These are phyloP conservation scores for Fraxinus cuspidata DNA, from an alignment of 257 asterid genomes.

Conservation along the genomic window DNA sequence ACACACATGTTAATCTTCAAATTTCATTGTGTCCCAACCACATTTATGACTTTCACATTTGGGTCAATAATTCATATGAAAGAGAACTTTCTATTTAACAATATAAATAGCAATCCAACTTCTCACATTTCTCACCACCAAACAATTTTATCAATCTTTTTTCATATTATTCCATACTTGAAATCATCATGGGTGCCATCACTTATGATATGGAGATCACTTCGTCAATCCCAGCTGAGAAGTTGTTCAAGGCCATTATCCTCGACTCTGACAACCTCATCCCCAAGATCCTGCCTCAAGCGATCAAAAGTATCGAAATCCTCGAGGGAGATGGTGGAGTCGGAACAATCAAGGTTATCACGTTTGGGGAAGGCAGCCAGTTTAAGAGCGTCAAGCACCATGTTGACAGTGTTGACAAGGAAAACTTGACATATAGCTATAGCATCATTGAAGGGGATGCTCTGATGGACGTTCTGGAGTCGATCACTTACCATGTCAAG, in stretches of 20 bases:
- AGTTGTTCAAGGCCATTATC: conserved; percentile 41
- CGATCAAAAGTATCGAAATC: conserved; percentile 32
- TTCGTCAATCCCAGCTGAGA: conserved; percentile 31
- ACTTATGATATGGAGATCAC: conserved; percentile 27
- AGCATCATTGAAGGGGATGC: conserved; percentile 43
- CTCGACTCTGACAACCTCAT: conserved; percentile 34
- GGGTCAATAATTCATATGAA: not conserved
- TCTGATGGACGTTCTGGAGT: conserved; percentile 29
- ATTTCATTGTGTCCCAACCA: not conserved
- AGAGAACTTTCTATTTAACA: not conserved
- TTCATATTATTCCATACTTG: not conserved
- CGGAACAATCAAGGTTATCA: conserved; percentile 33
- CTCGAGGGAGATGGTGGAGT: conserved; percentile 44
- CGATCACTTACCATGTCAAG: conserved; percentile 30
- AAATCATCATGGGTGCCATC: conserved; percentile 30
- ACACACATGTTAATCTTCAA: not conserved
- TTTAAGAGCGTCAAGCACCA: conserved; percentile 38
- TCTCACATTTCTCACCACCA: not conserved
- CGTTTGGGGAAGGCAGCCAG: conserved; percentile 37
- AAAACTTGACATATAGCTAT: conserved; percentile 31
- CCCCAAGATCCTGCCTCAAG: conserved; percentile 39
- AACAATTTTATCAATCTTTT: not conserved
- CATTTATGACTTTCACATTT: not conserved
- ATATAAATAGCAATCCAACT: not conserved
- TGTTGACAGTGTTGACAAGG: conserved; percentile 32